These are phyloP conservation scores for Nakataea oryzae DNA, from an alignment of 2,329 filamentous ascomycete species.

Conservation along the genomic window DNA sequence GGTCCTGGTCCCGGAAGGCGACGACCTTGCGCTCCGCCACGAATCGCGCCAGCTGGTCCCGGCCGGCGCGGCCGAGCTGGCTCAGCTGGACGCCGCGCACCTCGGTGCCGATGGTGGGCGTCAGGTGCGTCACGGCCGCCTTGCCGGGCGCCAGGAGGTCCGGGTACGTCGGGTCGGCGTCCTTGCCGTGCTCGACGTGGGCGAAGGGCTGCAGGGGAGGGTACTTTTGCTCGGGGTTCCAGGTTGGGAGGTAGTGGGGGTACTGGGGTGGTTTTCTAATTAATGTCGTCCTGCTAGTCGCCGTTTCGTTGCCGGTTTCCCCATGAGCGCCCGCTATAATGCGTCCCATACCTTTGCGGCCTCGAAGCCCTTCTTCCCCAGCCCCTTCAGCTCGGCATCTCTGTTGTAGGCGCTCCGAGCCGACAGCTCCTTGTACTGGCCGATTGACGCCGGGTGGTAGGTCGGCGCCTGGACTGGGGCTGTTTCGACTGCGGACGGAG, in stretches of 20 bases:
- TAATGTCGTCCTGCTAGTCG: too few species aligned
- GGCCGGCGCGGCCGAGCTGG: conserved; percentile 48
- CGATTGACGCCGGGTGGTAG: not conserved
- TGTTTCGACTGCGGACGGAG: conserved; percentile 3
- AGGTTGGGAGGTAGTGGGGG: conserved; percentile 54
- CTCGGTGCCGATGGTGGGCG: conserved; percentile 57
- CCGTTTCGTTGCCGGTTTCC: too few species aligned
- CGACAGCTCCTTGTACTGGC: not conserved
- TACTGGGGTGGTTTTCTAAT: too few species aligned
- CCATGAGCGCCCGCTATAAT: too few species aligned
- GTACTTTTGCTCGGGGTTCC: conserved; percentile 47
- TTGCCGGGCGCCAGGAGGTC: conserved; percentile 43
- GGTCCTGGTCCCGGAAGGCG: conserved; percentile 59
- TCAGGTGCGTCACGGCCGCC: conserved; percentile 42
- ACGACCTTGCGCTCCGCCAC: conserved; percentile 63
- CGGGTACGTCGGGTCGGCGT: conserved; percentile 51
- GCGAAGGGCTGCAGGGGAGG: conserved; percentile 52
- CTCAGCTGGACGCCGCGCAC: conserved; percentile 57
- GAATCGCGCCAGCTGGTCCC: conserved; percentile 59
- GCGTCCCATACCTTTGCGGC: conserved; percentile 4
- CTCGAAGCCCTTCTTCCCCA: not conserved
- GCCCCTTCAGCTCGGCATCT: conserved; percentile 1
- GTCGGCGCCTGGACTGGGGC: not conserved
- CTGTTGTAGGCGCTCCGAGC: not conserved
- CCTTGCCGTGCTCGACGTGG: conserved; percentile 57